Evolutionary conservation across 1,284 basidiomycete species (phyloP).

Genomic region (Papiliotrema nemorosa): DNA sequence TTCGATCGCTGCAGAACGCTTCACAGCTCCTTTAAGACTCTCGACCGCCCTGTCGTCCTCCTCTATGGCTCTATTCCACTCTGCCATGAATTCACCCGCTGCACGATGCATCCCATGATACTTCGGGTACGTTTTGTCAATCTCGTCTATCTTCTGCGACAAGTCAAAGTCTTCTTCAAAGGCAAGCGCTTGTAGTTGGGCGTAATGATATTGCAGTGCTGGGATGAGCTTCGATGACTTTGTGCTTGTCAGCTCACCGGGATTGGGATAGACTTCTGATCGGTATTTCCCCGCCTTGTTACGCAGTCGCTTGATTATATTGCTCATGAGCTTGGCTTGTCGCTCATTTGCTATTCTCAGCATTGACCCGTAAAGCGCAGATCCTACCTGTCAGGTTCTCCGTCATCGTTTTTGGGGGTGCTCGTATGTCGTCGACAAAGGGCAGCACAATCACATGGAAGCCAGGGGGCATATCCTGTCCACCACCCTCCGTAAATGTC

Average conservation of each 20-base stretch:
- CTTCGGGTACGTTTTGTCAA: slow-evolving; percentile 74
- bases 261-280: slow-evolving; percentile 88
- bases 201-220: slow-evolving; percentile 77
- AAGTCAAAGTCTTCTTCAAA: slow-evolving; percentile 82
- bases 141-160: slow-evolving; percentile 55
- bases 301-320: slow-evolving; percentile 73
- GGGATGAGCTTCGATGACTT: neutral
- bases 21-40: slow-evolving; percentile 30
- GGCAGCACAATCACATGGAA: slow-evolving; percentile 89
- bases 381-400: slow-evolving; percentile 52
- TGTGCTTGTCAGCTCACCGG: slow-evolving; percentile 61
- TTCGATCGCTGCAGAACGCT: slow-evolving; percentile 12
- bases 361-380: slow-evolving; percentile 59
- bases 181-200: slow-evolving; percentile 82
- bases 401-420: slow-evolving; percentile 56
- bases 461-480: slow-evolving; percentile 75
- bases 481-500: slow-evolving; percentile 65
- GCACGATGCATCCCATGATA: slow-evolving; percentile 76
- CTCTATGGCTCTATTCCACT: slow-evolving; percentile 69
- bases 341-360: slow-evolving; percentile 60
- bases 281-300: slow-evolving; percentile 76
- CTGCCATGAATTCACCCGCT: slow-evolving; percentile 67
- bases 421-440: slow-evolving; percentile 89
- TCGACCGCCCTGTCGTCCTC: slow-evolving; percentile 59
- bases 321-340: slow-evolving; percentile 64